Conservation (phyloP, 345 rosid genomes). For the Hibiscus syriacus region DNA sequence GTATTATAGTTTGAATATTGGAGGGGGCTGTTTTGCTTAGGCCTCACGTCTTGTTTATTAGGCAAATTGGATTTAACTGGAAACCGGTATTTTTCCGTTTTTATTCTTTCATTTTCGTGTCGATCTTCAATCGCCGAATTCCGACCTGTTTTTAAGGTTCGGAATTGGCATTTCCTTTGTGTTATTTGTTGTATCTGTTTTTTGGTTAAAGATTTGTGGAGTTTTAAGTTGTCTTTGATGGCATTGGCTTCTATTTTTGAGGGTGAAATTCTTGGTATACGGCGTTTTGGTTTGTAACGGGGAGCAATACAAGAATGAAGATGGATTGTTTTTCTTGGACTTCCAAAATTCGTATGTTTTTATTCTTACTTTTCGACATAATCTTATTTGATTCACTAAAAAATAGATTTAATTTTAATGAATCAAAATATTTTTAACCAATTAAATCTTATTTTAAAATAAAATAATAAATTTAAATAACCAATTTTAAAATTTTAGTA, state of each 20-base stretch:
- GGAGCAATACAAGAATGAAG: no score
- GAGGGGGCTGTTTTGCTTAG: slow-evolving; percentile 42
- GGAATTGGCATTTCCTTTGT: not conserved
- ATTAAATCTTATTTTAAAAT: no score
- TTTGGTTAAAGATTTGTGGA: no score
- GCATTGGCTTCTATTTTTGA: slow-evolving; percentile 23
- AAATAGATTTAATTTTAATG: no score
- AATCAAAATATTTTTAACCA: no score
- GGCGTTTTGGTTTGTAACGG: no score
- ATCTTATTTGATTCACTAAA: no score
- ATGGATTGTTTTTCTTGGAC: no score
- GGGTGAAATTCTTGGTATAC: slow-evolving; percentile 25
- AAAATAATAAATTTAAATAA: no score
- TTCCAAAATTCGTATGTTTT: no score
- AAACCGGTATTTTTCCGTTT: slow-evolving; percentile 9
- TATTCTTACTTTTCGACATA: no score
- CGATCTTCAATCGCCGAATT: not conserved
- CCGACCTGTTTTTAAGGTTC: not conserved
- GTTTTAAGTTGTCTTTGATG: not conserved
- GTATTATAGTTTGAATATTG: slow-evolving; percentile 34
- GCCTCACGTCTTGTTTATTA: slow-evolving; percentile 18
- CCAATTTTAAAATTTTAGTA: no score
- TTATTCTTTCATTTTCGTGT: slow-evolving; percentile 19
- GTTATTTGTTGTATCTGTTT: slow-evolving; percentile 17
- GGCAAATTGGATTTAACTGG: not conserved